Base-by-base conservation (phyloP, 768 basidiomycete genomes). In the Cystofilobasidium macerans region DNA sequence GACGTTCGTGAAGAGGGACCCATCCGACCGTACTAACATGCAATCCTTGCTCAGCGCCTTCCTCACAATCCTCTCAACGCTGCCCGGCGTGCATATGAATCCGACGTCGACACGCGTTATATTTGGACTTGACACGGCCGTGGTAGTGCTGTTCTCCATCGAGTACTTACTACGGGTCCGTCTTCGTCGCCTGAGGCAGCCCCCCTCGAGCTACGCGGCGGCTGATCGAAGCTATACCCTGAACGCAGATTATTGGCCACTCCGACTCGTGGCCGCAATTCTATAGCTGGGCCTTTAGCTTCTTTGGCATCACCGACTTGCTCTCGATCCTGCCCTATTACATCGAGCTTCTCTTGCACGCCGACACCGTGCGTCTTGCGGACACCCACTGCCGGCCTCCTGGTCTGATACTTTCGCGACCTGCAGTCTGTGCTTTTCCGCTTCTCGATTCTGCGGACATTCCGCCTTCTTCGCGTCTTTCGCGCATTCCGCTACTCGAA, bases 391-490 rank as follows among this genome's bases (percentile, higher is more conserved):
- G 45, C 43, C 18, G 24, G 43, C 58, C 59, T 43, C n/a, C n/a
- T n/a, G n/a, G n/a, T n/a, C n/a, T n/a, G n/a, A n/a, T 32, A 12
- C 36, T 53, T 62, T n/a, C 32, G 36, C 53, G 43, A 53, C 45
- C 35, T 26, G 62, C 36, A 89, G 87, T 86, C 88, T 5, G 86
- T 86, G 38, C 79, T 90, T 61, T 94, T 93, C 76, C 81, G 91
- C 22, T 95, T 93, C 74, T 90, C 89, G 0, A 93, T 94, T 64
- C 78, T 95, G 40, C 81, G 91, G 43, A 90, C 89, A 77, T 92
- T 93, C 75, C 85, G 91, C 36, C 81, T 94, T 2, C 76, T 93
- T 30, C 84, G 91, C 26, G 89, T 93, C 9, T 95, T 94, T 77
- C 79, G 88, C 56, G 89, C 91, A 0, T 94, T 94, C 81, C 83